Base-by-base conservation (phyloP, 2,329 filamentous ascomycete genomes). In the Colletotrichum liaoningense region DNA sequence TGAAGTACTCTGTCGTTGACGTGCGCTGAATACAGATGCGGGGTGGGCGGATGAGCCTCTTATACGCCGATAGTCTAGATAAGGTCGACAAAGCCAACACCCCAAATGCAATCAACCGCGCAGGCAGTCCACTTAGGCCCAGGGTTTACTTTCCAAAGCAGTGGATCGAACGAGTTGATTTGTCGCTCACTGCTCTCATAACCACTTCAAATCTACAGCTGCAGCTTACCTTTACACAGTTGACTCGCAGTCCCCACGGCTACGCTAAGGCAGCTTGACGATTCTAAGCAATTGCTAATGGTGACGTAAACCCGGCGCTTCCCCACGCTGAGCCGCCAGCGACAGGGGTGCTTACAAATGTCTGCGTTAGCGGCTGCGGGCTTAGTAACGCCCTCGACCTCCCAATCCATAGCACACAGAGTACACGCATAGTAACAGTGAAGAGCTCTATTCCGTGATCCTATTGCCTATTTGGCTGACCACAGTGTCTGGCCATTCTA, bases 291-390 rank as follows among this genome's bases (percentile, higher is more conserved):
- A 79, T 81, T 81, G 78, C 77, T 76, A 78, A 82, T 80, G 62
- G 79, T 82, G 80, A 82, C 79, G 79, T 82, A 82, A 81, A 77
- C 62, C 30, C n/a, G n/a, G 49, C 55, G 52, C 24, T 64, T 30
- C 30, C 49, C 22, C 62, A 22, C 30, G 35, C 63, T 67, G 5
- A 12, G 28, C n/a, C 33, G 33, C 49, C 30, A 30, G 52, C 33
- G 30, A 24, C 69, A 60, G 28, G 42, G 42, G 60, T 38, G 67
- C 66, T 66, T 66, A 69, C 70, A 55, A 72, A 76, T 73, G 60
- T 19, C 64, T 68, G 72, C 67, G 26, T 49, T 67, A 28, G 26
- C n/a, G 62, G 19, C 12, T 12, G 26, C n/a, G 22, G 56, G 62
- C 68, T 67, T 63, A 56, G 46, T 72, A 66, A 67, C 38, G 33